Evolutionary conservation across 352 stramenopile genomes (phyloP).

Genomic region (Thalassiosira hispida): DNA sequence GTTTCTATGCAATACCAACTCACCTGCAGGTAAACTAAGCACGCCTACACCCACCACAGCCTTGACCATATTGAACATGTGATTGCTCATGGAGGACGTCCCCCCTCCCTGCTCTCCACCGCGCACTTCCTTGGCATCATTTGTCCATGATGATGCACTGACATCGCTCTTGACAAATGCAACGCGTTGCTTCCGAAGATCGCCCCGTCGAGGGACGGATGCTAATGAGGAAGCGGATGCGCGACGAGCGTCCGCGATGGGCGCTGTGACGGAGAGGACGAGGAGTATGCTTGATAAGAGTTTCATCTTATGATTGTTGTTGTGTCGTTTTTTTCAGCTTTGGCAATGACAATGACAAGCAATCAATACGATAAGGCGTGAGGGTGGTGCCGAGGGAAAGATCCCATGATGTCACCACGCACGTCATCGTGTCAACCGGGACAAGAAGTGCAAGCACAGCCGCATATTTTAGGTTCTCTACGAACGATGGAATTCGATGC

Average conservation of each 20-base stretch:
- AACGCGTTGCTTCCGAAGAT: background rate
- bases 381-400: background rate
- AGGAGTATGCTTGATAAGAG: slow-evolving; percentile 32
- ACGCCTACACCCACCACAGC: slow-evolving; percentile 81
- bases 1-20: slow-evolving; percentile 24
- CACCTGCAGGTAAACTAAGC: slow-evolving; percentile 76
- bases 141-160: slow-evolving; percentile 4
- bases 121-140: slow-evolving; percentile 9
- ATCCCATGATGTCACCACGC: no score
- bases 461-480: no score
- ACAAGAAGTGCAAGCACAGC: no score
- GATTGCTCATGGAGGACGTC: slow-evolving; percentile 60
- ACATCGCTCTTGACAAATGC: slow-evolving; percentile 5
- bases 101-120: slow-evolving; percentile 39
- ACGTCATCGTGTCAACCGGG: no score
- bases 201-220: background rate
- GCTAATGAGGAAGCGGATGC: slow-evolving; percentile 8
- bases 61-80: slow-evolving; percentile 85
- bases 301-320: slow-evolving; percentile 37
- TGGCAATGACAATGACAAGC: no score
- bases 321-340: background rate
- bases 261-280: slow-evolving; percentile 23
- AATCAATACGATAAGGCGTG: no score
- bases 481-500: no score
- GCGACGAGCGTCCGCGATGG: slow-evolving; percentile 22